Conservation (phyloP, 148 eudicot genomes). For the Rheum nobile region DNA sequence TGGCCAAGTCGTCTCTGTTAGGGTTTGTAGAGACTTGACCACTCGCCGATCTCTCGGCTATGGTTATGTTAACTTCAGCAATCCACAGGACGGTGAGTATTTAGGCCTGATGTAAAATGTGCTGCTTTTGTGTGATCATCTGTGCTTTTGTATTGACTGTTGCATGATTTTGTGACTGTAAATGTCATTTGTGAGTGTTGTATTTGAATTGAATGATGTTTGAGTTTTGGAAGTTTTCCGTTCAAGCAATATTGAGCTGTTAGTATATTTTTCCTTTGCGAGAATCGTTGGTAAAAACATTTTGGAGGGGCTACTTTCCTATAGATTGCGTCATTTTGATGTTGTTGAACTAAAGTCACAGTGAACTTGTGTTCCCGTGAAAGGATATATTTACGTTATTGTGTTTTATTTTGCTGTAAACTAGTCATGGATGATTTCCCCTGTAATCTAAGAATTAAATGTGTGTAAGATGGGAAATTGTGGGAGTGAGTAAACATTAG, state of each 20-base stretch:
- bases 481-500: background rate
- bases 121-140: background rate
- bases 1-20: slow-evolving; percentile 80
- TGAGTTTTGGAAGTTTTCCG: background rate
- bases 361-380: background rate
- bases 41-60: slow-evolving; percentile 75
- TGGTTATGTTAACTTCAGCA: slow-evolving; percentile 72
- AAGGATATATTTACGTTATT: background rate
- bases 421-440: background rate
- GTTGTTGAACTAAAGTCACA: background rate
- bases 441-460: background rate
- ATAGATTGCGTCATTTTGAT: background rate
- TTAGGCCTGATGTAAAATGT: background rate
- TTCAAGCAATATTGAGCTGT: background rate
- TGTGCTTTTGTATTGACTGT: background rate
- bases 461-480: background rate
- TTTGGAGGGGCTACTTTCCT: background rate
- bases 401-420: background rate
- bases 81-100: slow-evolving; percentile 58
- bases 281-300: no score
- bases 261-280: background rate
- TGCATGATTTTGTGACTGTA: background rate
- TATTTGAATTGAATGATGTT: background rate
- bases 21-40: slow-evolving; percentile 75
- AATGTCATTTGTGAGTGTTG: background rate